Base-by-base conservation (phyloP, 352 stramenopile species). In the Sclerospora graminicola region DNA sequence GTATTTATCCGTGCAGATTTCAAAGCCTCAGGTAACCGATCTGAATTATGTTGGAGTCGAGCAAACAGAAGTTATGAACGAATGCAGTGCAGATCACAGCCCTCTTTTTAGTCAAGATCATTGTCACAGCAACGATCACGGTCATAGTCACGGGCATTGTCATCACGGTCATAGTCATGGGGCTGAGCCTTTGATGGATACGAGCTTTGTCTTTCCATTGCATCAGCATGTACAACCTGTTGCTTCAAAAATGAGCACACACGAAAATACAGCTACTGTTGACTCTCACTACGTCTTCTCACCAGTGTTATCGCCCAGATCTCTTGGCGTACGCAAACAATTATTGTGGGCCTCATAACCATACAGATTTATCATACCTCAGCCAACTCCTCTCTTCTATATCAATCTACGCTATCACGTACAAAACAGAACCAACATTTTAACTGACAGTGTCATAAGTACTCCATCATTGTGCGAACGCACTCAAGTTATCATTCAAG, bases 1-100 rank as follows among this genome's bases (percentile, higher is more conserved):
- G 37, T 84, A 80, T 27, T 21, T 88, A 31, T 74, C 69, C 5
- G 64, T 88, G 27, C 69, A 88, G 48, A 63, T 85, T 23, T 61
- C 62, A 39, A 83, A 82, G 40, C 53, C 51, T 27, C 45, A 69
- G n/a, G 16, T 59, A 23, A 41, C 53, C 45, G 33, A 33, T 14
- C 33, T 28, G 5, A 33, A 54, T 13, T 29, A 14, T 34, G 13
- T 51, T 15, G 34, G 32, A 28, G 8, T 27, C 28, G 51, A 60
- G 9, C 18, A 45, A 1, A 13, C 33, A n/a, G 46, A 18, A 5
- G 2, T 43, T 20, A 51, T 40, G 37, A 56, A 51, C 30, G 43
- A 30, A n/a, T 66, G 40, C 32, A 60, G 34, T 36, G 15, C 34
- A 18, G 41, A 40, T 10, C 45, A 57, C 30, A 18, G 27, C n/a